Evolutionary conservation across 331 rosid genomes (phyloP), one percentile per base, ranked within the genome.

Genomic region (Quercus phellos): DNA sequence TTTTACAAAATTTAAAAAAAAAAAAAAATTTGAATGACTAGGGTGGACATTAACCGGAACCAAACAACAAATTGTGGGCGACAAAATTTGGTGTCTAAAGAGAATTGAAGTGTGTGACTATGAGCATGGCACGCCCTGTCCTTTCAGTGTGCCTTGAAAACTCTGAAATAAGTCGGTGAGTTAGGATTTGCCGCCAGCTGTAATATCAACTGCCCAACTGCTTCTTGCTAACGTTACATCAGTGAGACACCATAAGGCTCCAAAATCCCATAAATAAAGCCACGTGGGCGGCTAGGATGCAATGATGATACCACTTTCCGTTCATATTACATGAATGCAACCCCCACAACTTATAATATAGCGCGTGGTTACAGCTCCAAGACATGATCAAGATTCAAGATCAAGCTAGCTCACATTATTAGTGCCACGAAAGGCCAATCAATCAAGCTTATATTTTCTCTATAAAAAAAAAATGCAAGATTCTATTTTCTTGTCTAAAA

Each of bases 181-280:
- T 27, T 53, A 32, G 68, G 77, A 79, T 84, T 74, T 73, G 85
- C 5, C 75, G 85, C 86, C 90, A 88, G 92, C 88, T 87, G 84
- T 76, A 5, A 51, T 30, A 73, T 76, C 87, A 90, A 87, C 92
- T 81, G 86, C 85, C 87, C 86, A 90, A 88, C 95, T 75, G 91
- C 90, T 82, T 80, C 84, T 60, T 24, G 60, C 83, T 17, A 82
- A 72, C 68, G 77, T 61, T 74, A 16, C 73, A 53, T 60, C 77
- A 17, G 70, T 1, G 22, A 54, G 27, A 74, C 56, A 50, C 9
- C 81, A 77, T 68, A 63, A 50, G 17, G 12, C 55, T 83, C 79
- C 78, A 76, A 74, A 79, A 54, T 7, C 29, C 18, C 55, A 79
- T 68, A n/a, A 74, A 63, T 26, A 6, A 14, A 4, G 84, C 78